Percentiles rank a stretch among this genome's conserved stretches.
These are phyloP conservation scores for Quercus phellos DNA, from an alignment of 331 rosid genomes.

Conservation along the genomic window DNA sequence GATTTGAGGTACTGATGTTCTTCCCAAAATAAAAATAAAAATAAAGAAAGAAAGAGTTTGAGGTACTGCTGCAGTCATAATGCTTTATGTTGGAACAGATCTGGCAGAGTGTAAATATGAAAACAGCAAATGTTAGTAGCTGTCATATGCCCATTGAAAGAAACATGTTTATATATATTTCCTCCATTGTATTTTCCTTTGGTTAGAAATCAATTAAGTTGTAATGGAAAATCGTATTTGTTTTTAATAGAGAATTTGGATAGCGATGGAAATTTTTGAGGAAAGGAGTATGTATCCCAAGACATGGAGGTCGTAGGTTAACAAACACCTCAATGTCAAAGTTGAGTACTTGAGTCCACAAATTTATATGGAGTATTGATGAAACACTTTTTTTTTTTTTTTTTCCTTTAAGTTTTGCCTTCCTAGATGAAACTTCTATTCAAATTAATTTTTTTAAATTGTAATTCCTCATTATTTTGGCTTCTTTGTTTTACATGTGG, in stretches of 20 bases:
- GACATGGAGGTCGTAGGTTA: constrained; percentile 14
- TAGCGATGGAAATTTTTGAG: constrained; percentile 18
- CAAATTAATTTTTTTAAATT: not conserved
- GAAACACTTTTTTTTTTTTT: constrained; percentile 21
- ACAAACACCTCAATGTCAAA: constrained; percentile 12
- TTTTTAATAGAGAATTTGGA: constrained; percentile 5
- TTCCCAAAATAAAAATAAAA: not conserved
- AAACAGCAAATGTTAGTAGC: not conserved
- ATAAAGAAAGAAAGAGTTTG: not conserved
- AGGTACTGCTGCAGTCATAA: not conserved
- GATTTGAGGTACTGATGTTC: not conserved
- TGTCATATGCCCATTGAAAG: not conserved
- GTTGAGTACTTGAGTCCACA: constrained; percentile 19
- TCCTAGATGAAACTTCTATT: not conserved
- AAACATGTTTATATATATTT: not conserved
- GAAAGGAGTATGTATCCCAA: constrained; percentile 14
- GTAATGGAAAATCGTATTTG: not conserved
- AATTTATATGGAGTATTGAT: constrained; percentile 11
- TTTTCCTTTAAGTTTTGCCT: not conserved
- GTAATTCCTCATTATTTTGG: constrained; percentile 1
- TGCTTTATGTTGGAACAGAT: not conserved
- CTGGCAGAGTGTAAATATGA: not conserved
- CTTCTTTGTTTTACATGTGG: not conserved
- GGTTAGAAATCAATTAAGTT: not conserved
- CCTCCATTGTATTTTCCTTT: not conserved